Evolutionary conservation across 305 asterid species (phyloP).

Genomic region (Salvia sclarea): DNA sequence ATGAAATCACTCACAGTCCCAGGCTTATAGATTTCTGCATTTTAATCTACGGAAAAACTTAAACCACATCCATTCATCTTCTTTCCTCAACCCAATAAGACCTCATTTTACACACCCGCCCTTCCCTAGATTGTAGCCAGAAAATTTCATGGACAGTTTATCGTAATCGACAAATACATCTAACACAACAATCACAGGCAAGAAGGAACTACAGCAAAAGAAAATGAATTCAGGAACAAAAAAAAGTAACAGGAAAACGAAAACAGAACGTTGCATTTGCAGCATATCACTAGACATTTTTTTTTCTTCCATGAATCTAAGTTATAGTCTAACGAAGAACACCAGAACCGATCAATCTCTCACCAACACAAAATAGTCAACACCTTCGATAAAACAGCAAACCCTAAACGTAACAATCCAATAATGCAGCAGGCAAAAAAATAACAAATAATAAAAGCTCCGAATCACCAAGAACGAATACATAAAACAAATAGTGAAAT

Average conservation of each 20-base stretch:
- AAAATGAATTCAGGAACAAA: background rate
- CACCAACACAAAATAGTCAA: conserved; percentile 29
- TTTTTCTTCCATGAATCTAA: background rate
- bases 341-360: conserved; percentile 1
- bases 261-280: background rate
- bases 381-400: conserved; percentile 10
- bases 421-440: conserved; percentile 1
- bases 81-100: background rate
- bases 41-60: background rate
- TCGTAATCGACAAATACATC: background rate
- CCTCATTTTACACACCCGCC: background rate
- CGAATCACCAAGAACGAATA: background rate
- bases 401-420: conserved; percentile 25
- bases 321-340: background rate
- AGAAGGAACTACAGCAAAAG: background rate
- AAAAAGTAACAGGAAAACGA: too few species aligned
- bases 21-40: background rate
- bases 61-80: background rate
- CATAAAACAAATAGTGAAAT: background rate
- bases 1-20: background rate
- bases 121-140: background rate
- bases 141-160: background rate
- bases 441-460: background rate
- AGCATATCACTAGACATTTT: background rate
- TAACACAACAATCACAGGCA: background rate